Percentiles rank a stretch among this genome's conserved stretches.
phyloP scores from a whole-genome alignment of 768 basidiomycete genomes.

The Polyporus arcularius region DNA sequence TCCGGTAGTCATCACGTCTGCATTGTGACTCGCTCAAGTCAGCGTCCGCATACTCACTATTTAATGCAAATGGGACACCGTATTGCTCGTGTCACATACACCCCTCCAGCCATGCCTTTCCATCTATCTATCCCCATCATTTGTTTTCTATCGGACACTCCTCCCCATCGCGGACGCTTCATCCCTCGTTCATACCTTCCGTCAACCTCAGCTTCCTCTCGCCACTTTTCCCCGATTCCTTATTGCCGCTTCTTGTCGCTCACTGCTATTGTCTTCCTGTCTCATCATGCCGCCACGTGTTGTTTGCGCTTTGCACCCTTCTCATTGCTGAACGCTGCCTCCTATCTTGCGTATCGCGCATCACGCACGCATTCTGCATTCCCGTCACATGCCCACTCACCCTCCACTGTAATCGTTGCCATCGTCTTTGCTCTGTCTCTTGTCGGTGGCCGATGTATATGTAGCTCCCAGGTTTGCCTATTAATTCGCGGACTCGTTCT shows the following conservation, averaged over 20 bases:
- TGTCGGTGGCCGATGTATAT: constrained; percentile 22
- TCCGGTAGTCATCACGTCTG: constrained; percentile 38
- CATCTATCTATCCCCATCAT: not conserved
- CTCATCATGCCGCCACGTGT: not conserved
- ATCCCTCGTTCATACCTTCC: not conserved
- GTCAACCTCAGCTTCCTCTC: not conserved
- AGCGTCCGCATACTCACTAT: not conserved
- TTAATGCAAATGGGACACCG: constrained; percentile 2
- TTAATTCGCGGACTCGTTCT: constrained; percentile 8
- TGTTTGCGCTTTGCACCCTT: constrained; percentile 5
- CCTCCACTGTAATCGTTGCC: constrained; percentile 10
- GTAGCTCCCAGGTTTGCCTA: constrained; percentile 5
- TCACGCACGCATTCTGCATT: not conserved
- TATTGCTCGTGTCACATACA: not conserved
- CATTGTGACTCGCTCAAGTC: not conserved
- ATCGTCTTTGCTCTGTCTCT: constrained; percentile 1
- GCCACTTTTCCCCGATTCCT: not conserved
- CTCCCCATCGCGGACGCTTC: not conserved
- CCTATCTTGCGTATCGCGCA: not conserved
- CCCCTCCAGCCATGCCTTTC: not conserved
- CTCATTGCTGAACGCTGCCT: not conserved
- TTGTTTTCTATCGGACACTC: not conserved
- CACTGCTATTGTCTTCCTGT: not conserved
- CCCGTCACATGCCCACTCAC: constrained; percentile 1
- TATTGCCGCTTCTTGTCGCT: constrained; percentile 1